Evolutionary conservation across 805 yeast genomes (phyloP).

Genomic region (Metschnikowia proteae): DNA sequence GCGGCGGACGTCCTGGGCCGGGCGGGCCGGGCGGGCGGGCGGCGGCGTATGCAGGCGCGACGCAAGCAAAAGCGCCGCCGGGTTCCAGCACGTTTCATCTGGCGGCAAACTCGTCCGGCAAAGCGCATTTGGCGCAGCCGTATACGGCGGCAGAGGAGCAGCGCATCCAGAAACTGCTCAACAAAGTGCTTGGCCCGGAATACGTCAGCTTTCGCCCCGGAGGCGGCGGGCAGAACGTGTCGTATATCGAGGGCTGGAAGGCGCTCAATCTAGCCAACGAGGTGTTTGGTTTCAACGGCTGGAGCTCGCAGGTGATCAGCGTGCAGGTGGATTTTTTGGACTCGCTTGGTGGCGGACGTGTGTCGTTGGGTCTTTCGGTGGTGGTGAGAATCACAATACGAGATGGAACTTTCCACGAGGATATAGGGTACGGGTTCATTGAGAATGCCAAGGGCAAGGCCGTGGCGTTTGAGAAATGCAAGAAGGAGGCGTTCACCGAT

Average conservation of each 20-base stretch:
- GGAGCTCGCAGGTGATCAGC: slow-evolving; percentile 69
- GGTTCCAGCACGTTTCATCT: not conserved
- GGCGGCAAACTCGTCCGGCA: not conserved
- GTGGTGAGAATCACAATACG: slow-evolving; percentile 66
- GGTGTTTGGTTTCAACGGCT: slow-evolving; percentile 79
- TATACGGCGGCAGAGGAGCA: slow-evolving; percentile 32
- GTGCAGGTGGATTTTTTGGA: slow-evolving; percentile 71
- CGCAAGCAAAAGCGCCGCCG: not conserved
- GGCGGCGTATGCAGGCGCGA: too few relatives aligned
- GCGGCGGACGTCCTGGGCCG: too few relatives aligned
- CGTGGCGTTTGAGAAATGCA: slow-evolving; percentile 74
- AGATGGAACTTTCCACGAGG: slow-evolving; percentile 81
- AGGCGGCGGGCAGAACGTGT: slow-evolving; percentile 64
- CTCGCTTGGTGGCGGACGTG: slow-evolving; percentile 47
- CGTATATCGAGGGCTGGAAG: slow-evolving; percentile 81
- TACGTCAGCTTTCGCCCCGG: slow-evolving; percentile 73
- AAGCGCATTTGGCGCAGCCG: slow-evolving; percentile 19
- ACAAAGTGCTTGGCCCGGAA: slow-evolving; percentile 64
- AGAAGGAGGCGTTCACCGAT: slow-evolving; percentile 82
- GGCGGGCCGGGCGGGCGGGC: too few relatives aligned
- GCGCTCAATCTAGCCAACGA: slow-evolving; percentile 77
- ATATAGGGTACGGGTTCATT: slow-evolving; percentile 69
- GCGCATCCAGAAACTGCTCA: slow-evolving; percentile 32
- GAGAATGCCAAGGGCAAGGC: slow-evolving; percentile 69
- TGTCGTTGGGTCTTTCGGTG: slow-evolving; percentile 65